Base-by-base conservation (phyloP, 163 green algal species). In the Chlamydomonas reinhardtii region DNA sequence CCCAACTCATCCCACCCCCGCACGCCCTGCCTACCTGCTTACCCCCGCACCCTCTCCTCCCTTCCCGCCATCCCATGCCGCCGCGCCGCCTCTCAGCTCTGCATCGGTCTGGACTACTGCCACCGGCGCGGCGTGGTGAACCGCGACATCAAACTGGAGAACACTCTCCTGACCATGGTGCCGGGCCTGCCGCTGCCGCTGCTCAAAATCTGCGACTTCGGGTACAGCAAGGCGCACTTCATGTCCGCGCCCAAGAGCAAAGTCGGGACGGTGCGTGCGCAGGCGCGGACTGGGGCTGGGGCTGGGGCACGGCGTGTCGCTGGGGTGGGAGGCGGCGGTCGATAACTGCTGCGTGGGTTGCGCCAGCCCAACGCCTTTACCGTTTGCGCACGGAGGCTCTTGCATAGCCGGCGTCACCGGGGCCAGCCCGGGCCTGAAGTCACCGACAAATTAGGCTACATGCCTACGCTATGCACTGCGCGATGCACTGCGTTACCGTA, bases 181-280 rank as follows among this genome's bases (percentile, higher is more conserved):
- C 73, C 70, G 22, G 82, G 78, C 31, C 91, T 92, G 83, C 89
- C 90, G 73, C 84, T 94, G 77, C 95, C 95, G 25, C 89, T 97
- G 84, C 85, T 98, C 27, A 98, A 98, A 77, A 96, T 98, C 73
- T 97, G 94, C 84, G 95, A 98, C 85, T 98, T 98, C 91, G 95
- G 95, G 19, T 98, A 97, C 89, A 88, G 64, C 82, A 94, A 94
- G 77, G 89, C 87, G 69, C 86, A 91, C 77, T 89, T 87, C 89
- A 94, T 94, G 90, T 91, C 83, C 39, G 92, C 92, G 52, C 92
- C 92, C 48, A 94, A 94, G 87, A 90, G 72, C 56, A 94, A 94
- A 89, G 92, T 92, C 54, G 83, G 90, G 2, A 76, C 56, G 61
- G 70, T 75, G 20, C 19, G 81, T 84, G 32, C 66, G 59, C 20